Conservation (phyloP, 2,329 filamentous ascomycete genomes). For the Teratosphaeria pseudoeucalypti region DNA sequence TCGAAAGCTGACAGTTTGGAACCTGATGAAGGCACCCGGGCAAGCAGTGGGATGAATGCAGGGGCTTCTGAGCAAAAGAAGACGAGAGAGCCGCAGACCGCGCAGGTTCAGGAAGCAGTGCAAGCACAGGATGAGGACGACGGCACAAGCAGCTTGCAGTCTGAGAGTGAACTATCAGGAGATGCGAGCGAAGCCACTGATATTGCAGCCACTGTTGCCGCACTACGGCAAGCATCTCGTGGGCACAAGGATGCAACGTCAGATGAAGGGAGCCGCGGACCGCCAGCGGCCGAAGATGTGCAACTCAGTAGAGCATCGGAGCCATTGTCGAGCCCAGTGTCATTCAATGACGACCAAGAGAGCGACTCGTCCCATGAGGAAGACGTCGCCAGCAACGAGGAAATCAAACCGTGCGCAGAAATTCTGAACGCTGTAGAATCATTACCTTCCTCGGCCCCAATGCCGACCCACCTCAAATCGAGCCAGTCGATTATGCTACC, state of each 20-base stretch:
- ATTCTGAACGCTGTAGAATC: background rate
- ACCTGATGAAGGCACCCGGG: background rate
- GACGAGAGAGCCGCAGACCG: background rate
- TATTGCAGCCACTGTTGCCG: background rate
- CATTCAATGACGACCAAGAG: background rate
- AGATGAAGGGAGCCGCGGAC: background rate
- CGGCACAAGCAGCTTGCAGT: background rate
- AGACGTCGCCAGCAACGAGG: background rate
- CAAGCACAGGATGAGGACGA: background rate
- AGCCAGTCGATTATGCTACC: background rate
- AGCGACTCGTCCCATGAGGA: background rate
- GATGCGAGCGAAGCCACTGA: background rate
- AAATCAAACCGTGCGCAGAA: background rate
- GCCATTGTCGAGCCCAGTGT: background rate
- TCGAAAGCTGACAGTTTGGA: background rate
- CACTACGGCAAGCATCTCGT: background rate
- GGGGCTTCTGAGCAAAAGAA: background rate
- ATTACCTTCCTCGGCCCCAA: background rate
- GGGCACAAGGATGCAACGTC: background rate
- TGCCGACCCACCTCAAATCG: background rate
- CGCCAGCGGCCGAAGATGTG: background rate
- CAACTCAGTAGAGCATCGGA: background rate
- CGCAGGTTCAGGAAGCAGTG: background rate
- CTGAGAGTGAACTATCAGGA: background rate
- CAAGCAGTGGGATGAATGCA: background rate